A percentile compares a stretch with the other conserved stretches of the same genome.
Conservation (phyloP, 139 green algal species). For the Dunaliella sp. region DNA sequence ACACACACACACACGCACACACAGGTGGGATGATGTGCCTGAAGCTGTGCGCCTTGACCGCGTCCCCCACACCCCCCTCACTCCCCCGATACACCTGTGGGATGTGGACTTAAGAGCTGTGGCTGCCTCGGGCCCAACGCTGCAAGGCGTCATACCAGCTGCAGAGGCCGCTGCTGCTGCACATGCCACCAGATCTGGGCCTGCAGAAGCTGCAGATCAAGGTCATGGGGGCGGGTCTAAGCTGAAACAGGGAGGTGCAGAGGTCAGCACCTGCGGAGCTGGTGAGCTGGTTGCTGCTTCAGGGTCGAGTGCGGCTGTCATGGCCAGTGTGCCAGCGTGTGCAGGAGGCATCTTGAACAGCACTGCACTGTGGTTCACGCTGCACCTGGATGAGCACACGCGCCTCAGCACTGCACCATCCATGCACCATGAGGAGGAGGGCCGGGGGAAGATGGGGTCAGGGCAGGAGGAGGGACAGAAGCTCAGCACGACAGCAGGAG, state of each 20-base stretch:
- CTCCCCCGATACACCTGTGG: not conserved
- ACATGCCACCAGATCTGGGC: too few relatives aligned
- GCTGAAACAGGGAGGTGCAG: not conserved
- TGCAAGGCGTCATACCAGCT: not conserved
- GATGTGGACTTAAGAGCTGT: not conserved
- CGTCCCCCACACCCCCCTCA: slow-evolving; percentile 11
- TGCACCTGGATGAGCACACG: slow-evolving; percentile 51
- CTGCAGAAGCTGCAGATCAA: too few relatives aligned
- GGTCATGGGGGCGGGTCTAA: too few relatives aligned
- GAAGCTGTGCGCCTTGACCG: not conserved
- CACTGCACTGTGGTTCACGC: slow-evolving; percentile 79
- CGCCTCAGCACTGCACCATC: not conserved
- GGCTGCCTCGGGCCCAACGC: not conserved
- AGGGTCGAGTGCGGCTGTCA: not conserved
- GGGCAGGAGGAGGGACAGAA: too few relatives aligned
- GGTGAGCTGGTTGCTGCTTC: not conserved
- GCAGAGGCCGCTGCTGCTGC: too few relatives aligned
- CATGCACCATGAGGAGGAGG: too few relatives aligned
- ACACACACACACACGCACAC: too few relatives aligned
- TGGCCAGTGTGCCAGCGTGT: slow-evolving; percentile 1
- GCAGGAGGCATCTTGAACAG: slow-evolving; percentile 62
- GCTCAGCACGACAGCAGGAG: too few relatives aligned
- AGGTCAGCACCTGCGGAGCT: not conserved
- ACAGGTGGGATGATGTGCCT: not conserved
- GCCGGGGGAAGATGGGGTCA: too few relatives aligned